Percentiles rank a stretch among this genome's conserved stretches.
These are phyloP conservation scores for Ceratocystiopsis minuta DNA, from an alignment of 2,329 filamentous ascomycete genomes.

Conservation along the genomic window DNA sequence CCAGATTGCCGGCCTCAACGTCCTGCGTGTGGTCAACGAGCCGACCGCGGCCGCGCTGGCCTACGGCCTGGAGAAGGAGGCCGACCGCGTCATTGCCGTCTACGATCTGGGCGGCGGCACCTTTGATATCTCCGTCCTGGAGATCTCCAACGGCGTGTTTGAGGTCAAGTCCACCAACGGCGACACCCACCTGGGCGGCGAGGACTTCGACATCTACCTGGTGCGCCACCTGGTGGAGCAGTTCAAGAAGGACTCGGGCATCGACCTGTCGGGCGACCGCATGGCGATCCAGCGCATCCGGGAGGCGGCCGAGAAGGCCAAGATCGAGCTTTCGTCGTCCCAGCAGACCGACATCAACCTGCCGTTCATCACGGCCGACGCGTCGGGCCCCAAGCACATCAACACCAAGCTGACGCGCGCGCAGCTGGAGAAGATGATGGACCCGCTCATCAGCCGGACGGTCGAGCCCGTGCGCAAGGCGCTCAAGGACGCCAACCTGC, in stretches of 20 bases:
- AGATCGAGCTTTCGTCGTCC: conserved; percentile 94
- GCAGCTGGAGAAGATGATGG: conserved; percentile 97
- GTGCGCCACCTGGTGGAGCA: conserved; percentile 90
- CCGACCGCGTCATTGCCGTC: conserved; percentile 75
- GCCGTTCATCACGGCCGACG: conserved; percentile 93
- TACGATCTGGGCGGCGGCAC: conserved; percentile 98
- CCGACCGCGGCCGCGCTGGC: conserved; percentile 92
- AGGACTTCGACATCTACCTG: conserved; percentile 95
- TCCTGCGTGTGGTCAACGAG: conserved; percentile 99
- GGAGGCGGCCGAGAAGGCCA: conserved; percentile 96
- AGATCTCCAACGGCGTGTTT: conserved; percentile 98
- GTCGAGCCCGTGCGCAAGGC: conserved; percentile 96
- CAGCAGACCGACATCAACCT: conserved; percentile 95
- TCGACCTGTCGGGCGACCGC: conserved; percentile 79
- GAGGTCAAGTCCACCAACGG: conserved; percentile 97
- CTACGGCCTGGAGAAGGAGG: conserved; percentile 98
- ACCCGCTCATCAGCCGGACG: conserved; percentile 94
- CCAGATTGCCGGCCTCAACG: conserved; percentile 92
- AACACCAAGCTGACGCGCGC: conserved; percentile 98
- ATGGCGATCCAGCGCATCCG: conserved; percentile 99
- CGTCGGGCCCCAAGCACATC: conserved; percentile 94
- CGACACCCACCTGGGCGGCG: conserved; percentile 94
- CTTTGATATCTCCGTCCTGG: conserved; percentile 95
- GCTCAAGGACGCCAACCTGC: conserved; percentile 85
- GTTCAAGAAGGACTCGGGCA: conserved; percentile 83